Evolutionary conservation across 2,329 filamentous ascomycete species (phyloP), one percentile per base, ranked within the genome.

Genomic region (Colletotrichum sp.): DNA sequence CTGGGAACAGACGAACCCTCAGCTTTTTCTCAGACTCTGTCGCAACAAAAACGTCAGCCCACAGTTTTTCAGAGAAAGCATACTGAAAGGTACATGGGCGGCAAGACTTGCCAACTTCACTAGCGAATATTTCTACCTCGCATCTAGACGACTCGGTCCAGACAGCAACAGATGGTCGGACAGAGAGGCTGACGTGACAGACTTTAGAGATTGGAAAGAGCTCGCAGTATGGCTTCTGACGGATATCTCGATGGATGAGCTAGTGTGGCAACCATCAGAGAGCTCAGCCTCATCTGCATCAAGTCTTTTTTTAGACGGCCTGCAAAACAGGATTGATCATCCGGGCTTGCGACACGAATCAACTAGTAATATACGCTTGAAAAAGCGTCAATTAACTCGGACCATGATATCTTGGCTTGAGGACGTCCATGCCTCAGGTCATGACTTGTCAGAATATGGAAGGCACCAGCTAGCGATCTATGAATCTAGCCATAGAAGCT

Each of bases 1-100:
- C 0, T 48, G 43, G 43, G 0, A 0, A 1, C 0, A 4, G 2
- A 48, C 6, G 1, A 5, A 48, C n/a, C 43, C 43, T 21, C 43
- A 6, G 9, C 2, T 7, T 52, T 52, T 21, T 21, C 12, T 4
- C 0, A 13, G 12, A 52, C 43, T 52, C 10, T 52, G 43, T 52
- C 43, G n/a, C 2, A 24, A 7, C 10, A 52, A 24, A 52, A 13
- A 2, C 2, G 3, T 52, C n/a, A 2, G 6, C 5, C n/a, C 43
- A 52, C n/a, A 21, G n/a, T 4, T 21, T 21, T 21, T 7, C 43
- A 21, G 43, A 24, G 10, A 52, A 21, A 4, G 4, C 5, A 4
- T 52, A 1, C 0, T 48, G 43, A 48, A 21, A 6, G 9, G 0
- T 21, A 21, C 43, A 16, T n/a, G 10, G 43, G 3, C 1, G 18